A percentile compares a stretch with the other conserved stretches of the same genome.
Conservation (phyloP, 2,329 filamentous ascomycete genomes). For the Cryphonectria carpinicola region DNA sequence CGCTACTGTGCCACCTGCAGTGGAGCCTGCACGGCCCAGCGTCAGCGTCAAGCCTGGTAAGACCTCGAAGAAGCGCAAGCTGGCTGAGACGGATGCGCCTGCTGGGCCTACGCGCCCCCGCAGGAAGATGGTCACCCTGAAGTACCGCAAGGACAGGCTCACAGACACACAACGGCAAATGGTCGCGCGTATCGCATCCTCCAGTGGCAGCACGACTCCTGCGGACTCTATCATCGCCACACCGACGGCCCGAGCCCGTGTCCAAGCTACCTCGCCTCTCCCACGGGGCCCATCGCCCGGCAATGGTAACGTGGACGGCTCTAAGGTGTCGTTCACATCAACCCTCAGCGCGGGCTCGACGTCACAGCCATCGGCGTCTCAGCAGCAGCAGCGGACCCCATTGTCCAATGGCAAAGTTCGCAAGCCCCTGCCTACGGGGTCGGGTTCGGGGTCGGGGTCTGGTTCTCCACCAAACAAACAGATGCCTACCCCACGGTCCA, state of each 20-base stretch:
- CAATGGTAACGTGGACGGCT: slow-evolving; percentile 9
- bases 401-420: slow-evolving; percentile 25
- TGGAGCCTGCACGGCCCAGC: slow-evolving; percentile 18
- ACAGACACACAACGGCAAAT: slow-evolving; percentile 14
- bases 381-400: slow-evolving; percentile 22
- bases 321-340: slow-evolving; percentile 21
- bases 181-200: slow-evolving; percentile 17
- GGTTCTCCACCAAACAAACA: slow-evolving; percentile 19
- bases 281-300: slow-evolving; percentile 19
- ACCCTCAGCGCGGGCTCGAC: slow-evolving; percentile 20
- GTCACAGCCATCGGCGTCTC: slow-evolving; percentile 12
- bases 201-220: not conserved
- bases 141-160: slow-evolving; percentile 14
- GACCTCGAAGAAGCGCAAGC: slow-evolving; percentile 27
- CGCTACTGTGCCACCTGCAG: slow-evolving; percentile 6
- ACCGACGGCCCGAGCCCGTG: slow-evolving; percentile 22
- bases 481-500: slow-evolving; percentile 9
- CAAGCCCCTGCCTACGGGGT: slow-evolving; percentile 25
- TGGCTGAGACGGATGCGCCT: slow-evolving; percentile 20
- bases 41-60: slow-evolving; percentile 19
- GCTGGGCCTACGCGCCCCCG: slow-evolving; percentile 13
- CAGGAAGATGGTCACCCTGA: slow-evolving; percentile 18
- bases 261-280: slow-evolving; percentile 20
- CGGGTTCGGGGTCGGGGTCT: slow-evolving; percentile 15
- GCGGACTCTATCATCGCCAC: slow-evolving; percentile 25